Base-by-base conservation (phyloP, 2,329 filamentous ascomycete genomes). In the Metarhizium sp. region DNA sequence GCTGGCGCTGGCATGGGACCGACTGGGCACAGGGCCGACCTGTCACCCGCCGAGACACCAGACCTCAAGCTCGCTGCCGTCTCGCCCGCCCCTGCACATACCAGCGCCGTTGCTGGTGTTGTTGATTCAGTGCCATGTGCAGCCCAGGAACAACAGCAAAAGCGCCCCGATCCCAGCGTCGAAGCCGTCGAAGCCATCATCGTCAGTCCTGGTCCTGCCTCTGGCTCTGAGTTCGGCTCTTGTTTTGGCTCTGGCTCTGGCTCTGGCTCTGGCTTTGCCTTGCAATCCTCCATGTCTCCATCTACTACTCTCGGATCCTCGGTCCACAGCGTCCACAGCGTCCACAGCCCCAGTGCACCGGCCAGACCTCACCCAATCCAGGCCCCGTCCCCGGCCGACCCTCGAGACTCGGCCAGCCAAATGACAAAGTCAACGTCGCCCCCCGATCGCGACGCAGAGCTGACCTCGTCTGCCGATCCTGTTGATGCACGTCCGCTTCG, bases 401-500 rank as follows among this genome's bases (percentile, higher is more conserved):
- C 52, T n/a, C 49, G 42, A 47, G 29, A 45, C 56, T 56, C 54
- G 47, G 48, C 50, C 30, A 36, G 47, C 40, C 2, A 43, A 55
- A 59, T 59, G 55, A 57, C 56, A 55, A 57, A 56, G 25, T 29
- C 54, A 30, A 52, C 47, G 20, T 25, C 51, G 32, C 50, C 57
- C 55, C 57, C 54, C 45, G 57, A 55, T 34, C 47, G 45, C 25
- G 36, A 50, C 42, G 32, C 45, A 13, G 49, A 43, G 25, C 49
- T 29, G 40, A 50, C 52, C 59, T 53, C 59, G 55, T 59, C n/a
- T 48, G 16, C 30, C 20, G 20, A 48, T 4, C 47, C 52, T 30
- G 40, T 50, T 36, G 58, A 59, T 30, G 38, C 51, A 34, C 56
- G 65, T 51, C 69, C 70, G n/a, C 64, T 71, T 36, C 66, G 66